These are phyloP conservation scores for Herpetomonas muscarum DNA, from an alignment of 208 protist genomes.

Conservation along the genomic window DNA sequence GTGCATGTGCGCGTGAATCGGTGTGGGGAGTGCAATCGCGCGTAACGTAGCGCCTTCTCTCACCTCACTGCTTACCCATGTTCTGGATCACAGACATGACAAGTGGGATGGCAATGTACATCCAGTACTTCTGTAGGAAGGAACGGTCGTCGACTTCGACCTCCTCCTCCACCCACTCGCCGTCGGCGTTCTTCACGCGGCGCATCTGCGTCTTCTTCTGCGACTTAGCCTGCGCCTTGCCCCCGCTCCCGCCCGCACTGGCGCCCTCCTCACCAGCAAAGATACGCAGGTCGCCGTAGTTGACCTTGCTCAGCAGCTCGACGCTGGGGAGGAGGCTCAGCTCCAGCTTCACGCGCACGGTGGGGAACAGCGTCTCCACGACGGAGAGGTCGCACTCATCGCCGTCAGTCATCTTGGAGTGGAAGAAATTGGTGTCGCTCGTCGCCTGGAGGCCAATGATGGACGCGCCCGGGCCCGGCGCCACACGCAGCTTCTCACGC, in stretches of 20 bases:
- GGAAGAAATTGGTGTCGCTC: slow-evolving; percentile 81
- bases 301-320: slow-evolving; percentile 30
- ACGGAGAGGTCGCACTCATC: slow-evolving; percentile 83
- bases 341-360: slow-evolving; percentile 41
- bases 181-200: slow-evolving; percentile 40
- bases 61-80: slow-evolving; percentile 21
- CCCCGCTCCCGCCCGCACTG: background rate
- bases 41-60: too few relatives aligned
- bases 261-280: slow-evolving; percentile 17
- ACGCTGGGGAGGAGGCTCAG: slow-evolving; percentile 39
- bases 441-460: slow-evolving; percentile 69
- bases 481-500: slow-evolving; percentile 57
- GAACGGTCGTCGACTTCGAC: slow-evolving; percentile 62
- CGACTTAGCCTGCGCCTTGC: slow-evolving; percentile 18
- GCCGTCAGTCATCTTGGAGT: slow-evolving; percentile 80
- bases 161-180: slow-evolving; percentile 61
- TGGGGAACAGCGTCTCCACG: slow-evolving; percentile 77
- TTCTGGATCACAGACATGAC: slow-evolving; percentile 65
- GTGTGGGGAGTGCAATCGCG: too few relatives aligned
- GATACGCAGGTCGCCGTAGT: slow-evolving; percentile 67
- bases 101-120: slow-evolving; percentile 67
- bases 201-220: slow-evolving; percentile 29
- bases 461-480: slow-evolving; percentile 42
- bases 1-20: too few relatives aligned
- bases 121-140: slow-evolving; percentile 90